phyloP scores from a whole-genome alignment of 108 stramenopile genomes.

The Pinguiococcus pyrenoidosus region DNA sequence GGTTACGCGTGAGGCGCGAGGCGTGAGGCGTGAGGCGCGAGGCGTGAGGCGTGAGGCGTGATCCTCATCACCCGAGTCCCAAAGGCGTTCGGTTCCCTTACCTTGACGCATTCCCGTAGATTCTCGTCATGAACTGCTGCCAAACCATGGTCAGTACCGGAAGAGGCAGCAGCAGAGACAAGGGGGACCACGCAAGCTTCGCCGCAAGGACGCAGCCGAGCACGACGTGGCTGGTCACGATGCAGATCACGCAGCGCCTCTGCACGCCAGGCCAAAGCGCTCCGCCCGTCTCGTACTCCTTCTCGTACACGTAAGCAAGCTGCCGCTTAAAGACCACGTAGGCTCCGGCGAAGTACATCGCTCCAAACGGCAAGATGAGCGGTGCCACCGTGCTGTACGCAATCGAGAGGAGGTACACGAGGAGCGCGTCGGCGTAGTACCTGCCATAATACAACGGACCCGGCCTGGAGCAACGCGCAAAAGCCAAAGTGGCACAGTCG shows the following conservation, averaged over 20 bases:
- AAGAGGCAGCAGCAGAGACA: no score
- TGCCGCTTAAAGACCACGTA: slow-evolving; percentile 20
- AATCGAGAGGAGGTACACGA: not conserved
- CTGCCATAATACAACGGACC: not conserved
- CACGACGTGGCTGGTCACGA: not conserved
- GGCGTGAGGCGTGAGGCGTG: no score
- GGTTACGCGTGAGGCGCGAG: no score
- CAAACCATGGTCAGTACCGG: no score
- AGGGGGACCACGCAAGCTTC: no score
- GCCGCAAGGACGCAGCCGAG: no score
- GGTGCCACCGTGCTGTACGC: not conserved
- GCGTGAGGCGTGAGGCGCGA: no score
- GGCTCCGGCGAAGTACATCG: slow-evolving; percentile 14
- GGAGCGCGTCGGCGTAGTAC: not conserved
- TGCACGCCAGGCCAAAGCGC: slow-evolving; percentile 5
- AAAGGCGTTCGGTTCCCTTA: no score
- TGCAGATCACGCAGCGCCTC: not conserved
- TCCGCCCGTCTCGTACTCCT: slow-evolving; percentile 12
- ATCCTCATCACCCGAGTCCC: no score
- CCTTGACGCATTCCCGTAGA: no score
- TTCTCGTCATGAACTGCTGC: no score
- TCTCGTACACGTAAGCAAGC: slow-evolving; percentile 18
- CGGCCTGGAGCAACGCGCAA: not conserved
- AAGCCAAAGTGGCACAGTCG: not conserved
- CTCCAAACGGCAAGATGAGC: not conserved